Base-by-base conservation (phyloP, 164 flowering plant species). In the Nymphaea thermarum region DNA sequence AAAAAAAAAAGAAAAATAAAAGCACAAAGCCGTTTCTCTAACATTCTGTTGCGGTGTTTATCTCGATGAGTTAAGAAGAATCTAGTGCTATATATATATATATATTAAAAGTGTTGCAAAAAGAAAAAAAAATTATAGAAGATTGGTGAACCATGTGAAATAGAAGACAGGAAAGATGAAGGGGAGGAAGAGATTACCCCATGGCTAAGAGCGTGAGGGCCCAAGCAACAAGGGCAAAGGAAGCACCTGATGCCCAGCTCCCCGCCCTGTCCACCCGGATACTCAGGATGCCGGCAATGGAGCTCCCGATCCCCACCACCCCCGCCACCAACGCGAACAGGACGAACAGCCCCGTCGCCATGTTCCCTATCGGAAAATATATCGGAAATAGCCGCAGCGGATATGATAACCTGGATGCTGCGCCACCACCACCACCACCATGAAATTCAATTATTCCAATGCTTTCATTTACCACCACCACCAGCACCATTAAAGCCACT, bases 321-420 rank as follows among this genome's bases (percentile, higher is more conserved):
- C 95, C 96, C 6, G 93, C 91, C 25, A 91, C 44, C 62, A 94
- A 85, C 0, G 96, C 75, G 60, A 89, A 80, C 0, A 87, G 75
- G 44, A 88, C 75, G 65, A 94, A 82, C 78, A 83, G 81, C 36
- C 96, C 96, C 0, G 96, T 94, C 0, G 93, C 98, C 86, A 81
- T 74, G 79, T 91, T 93, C 4, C 98, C 97, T 10, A 83, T 65
- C 16, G 97, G 97, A 66, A 80, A 88, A 78, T 80, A 86, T 25
- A 94, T 83, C 0, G 95, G 97, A 71, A 94, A 91, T 57, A 86
- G 70, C 3, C 70, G 78, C 4, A 84, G 90, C 0, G 93, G 97
- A 14, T 79, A 68, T 0, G 76, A 4, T 60, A 85, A 61, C 42
- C 57, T 71, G 41, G 88, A 80, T 4, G 85, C 97, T 87, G 86